Percentiles rank a stretch among this genome's conserved stretches.
phyloP scores from a whole-genome alignment of 495 filamentous ascomycete species.

The Rusavskia elegans region DNA sequence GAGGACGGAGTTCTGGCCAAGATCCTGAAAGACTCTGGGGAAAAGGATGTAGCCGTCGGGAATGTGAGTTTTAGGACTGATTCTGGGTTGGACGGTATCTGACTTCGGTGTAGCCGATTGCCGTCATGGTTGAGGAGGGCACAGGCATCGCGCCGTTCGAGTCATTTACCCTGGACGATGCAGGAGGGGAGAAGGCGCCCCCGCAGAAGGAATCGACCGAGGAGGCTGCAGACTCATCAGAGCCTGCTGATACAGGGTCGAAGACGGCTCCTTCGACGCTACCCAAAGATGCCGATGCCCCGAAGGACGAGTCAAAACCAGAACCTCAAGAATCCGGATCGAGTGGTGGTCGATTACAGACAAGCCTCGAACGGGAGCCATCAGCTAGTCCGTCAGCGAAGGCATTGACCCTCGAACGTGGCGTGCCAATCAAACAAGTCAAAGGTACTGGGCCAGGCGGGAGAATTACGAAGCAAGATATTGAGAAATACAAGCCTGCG shows the following conservation, averaged over 20 bases:
- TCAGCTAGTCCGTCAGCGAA: constrained; percentile 59
- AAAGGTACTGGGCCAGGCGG: constrained; percentile 83
- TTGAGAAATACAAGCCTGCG: constrained; percentile 63
- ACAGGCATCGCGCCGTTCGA: constrained; percentile 76
- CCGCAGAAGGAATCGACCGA: constrained; percentile 41
- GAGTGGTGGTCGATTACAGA: constrained; percentile 62
- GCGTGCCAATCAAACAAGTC: constrained; percentile 58
- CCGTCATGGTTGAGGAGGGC: constrained; percentile 82
- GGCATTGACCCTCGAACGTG: constrained; percentile 71
- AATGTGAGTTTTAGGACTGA: constrained; percentile 47
- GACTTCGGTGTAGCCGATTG: constrained; percentile 60
- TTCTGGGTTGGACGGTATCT: constrained; percentile 13
- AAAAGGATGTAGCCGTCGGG: constrained; percentile 90
- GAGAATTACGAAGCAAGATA: constrained; percentile 78
- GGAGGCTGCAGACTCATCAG: constrained; percentile 42
- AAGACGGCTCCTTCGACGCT: constrained; percentile 41
- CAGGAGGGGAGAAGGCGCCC: constrained; percentile 63
- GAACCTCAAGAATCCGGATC: constrained; percentile 54
- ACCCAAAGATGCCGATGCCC: constrained; percentile 11
- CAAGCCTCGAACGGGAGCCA: constrained; percentile 65
- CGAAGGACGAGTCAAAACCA: constrained; percentile 34
- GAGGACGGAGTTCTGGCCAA: constrained; percentile 95
- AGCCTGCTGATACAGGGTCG: constrained; percentile 36
- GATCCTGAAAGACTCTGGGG: constrained; percentile 81
- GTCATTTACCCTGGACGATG: constrained; percentile 74